Base-by-base conservation (phyloP, 1,284 basidiomycete genomes). In the Cutaneotrichosporon cutaneum region DNA sequence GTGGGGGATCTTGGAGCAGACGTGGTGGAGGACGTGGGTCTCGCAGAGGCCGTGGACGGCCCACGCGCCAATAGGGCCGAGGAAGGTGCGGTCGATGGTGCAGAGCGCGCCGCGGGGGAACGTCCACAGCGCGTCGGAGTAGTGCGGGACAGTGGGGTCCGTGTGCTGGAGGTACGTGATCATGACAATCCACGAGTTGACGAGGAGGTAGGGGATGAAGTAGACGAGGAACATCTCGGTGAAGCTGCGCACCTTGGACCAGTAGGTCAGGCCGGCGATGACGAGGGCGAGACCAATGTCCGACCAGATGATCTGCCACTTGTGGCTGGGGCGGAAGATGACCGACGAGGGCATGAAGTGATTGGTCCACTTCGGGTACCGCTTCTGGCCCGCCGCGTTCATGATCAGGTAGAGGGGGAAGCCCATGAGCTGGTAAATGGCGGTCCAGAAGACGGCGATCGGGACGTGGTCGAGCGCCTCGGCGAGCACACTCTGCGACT, bases 151-250 rank as follows among this genome's bases (percentile, higher is more conserved):
- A 48, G 90, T 78, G 22, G 94, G 92, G 82, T 98, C 95, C 72
- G 95, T 97, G 84, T 98, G 96, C 82, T 98, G 96, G 64, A 98
- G 85, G 88, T 92, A 94, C 32, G 92, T 94, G 82, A 94, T 93
- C 69, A 90, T 76, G 63, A 95, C 90, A 58, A 95, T 85, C 90
- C 91, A 94, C 83, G 85, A 80, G 82, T 86, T 86, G 75, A 82
- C 90, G 86, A 88, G 93, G 66, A 99, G 84, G 84, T 99, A 99
- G 58, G 95, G 93, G 27, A 92, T 84, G 60, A 90, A 78, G 80
- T 98, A 99, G 72, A 91, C 82, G 66, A 86, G 83, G 81, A 92
- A 85, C 62, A 97, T 88, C 64, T 88, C 86, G 58, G 80, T 78
- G 81, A 94, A 90, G n/a, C 90, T 88, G 61, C 84, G 87, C 60